phyloP scores from a whole-genome alignment of 768 basidiomycete genomes.

The Glaciozyma martinii region DNA sequence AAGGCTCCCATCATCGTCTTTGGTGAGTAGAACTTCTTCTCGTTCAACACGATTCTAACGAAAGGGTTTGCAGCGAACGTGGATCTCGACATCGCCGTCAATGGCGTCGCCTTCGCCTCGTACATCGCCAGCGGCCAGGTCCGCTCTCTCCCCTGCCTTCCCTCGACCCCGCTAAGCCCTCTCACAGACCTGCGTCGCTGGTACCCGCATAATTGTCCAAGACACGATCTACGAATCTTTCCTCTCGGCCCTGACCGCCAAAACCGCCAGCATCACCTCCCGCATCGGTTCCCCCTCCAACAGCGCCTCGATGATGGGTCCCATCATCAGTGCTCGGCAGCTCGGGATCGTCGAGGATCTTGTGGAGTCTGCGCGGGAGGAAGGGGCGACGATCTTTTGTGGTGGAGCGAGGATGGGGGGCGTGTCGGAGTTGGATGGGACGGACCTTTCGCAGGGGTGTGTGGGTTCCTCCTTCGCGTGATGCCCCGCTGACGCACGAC shows the following conservation, averaged over 20 bases:
- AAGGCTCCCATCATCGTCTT: conserved; percentile 65
- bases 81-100: conserved; percentile 62
- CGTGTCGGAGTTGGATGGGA: conserved; percentile 56
- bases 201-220: conserved; percentile 24
- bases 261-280: conserved; percentile 15
- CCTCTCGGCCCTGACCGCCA: conserved; percentile 3
- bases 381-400: conserved; percentile 47
- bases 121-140: conserved; percentile 72
- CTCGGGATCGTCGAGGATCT: conserved; percentile 58
- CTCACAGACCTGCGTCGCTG: conserved; percentile 39
- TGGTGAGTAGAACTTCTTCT: conserved; percentile 23
- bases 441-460: conserved; percentile 58
- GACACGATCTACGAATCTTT: conserved; percentile 7
- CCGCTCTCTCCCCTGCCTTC: not conserved
- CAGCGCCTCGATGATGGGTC: conserved; percentile 53
- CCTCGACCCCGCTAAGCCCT: not conserved
- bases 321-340: conserved; percentile 60
- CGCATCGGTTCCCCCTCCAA: conserved; percentile 45
- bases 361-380: conserved; percentile 43
- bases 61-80: conserved; percentile 49
- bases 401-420: conserved; percentile 63
- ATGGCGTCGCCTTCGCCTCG: conserved; percentile 71
- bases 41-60: not conserved
- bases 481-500: too few species aligned
- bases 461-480: not conserved